These are phyloP conservation scores for Ochromonas danica DNA, from an alignment of 108 stramenopile species.

Conservation along the genomic window DNA sequence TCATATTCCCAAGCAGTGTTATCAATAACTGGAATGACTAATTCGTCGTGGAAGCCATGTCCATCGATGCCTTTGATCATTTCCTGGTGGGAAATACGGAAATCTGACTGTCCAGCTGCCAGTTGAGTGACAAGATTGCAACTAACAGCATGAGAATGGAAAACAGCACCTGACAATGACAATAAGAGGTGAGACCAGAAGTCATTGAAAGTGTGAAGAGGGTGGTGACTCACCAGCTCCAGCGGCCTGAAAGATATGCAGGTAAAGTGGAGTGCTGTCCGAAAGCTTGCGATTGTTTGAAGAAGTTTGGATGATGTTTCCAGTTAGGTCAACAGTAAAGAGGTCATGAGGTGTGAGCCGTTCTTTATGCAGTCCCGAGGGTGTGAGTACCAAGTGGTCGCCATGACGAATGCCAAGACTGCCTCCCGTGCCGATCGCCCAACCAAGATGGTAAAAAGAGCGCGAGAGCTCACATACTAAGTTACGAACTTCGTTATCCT, in stretches of 20 bases:
- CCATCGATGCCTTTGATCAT: slow-evolving; percentile 92
- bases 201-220: slow-evolving; percentile 37
- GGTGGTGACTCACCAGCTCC: slow-evolving; percentile 74
- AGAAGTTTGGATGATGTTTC: slow-evolving; percentile 35
- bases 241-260: slow-evolving; percentile 70
- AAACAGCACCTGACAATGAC: slow-evolving; percentile 3
- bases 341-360: slow-evolving; percentile 87
- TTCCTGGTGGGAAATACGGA: slow-evolving; percentile 83
- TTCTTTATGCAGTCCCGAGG: slow-evolving; percentile 94
- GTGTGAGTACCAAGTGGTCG: slow-evolving; percentile 82
- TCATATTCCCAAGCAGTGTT: slow-evolving; percentile 87
- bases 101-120: slow-evolving; percentile 59
- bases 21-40: slow-evolving; percentile 89
- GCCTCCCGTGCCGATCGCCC: slow-evolving; percentile 92
- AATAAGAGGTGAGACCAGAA: background rate
- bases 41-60: slow-evolving; percentile 28
- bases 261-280: slow-evolving; percentile 85
- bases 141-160: slow-evolving; percentile 67
- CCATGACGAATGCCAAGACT: slow-evolving; percentile 79
- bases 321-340: slow-evolving; percentile 73
- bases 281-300: slow-evolving; percentile 59
- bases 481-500: slow-evolving; percentile 22
- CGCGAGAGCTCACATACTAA: slow-evolving; percentile 27
- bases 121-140: slow-evolving; percentile 81
- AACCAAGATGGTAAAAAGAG: slow-evolving; percentile 55